A percentile compares a stretch with the other conserved stretches of the same genome.
These are phyloP conservation scores for Xerocomus tenax DNA, from an alignment of 1,284 basidiomycete genomes.

Conservation along the genomic window DNA sequence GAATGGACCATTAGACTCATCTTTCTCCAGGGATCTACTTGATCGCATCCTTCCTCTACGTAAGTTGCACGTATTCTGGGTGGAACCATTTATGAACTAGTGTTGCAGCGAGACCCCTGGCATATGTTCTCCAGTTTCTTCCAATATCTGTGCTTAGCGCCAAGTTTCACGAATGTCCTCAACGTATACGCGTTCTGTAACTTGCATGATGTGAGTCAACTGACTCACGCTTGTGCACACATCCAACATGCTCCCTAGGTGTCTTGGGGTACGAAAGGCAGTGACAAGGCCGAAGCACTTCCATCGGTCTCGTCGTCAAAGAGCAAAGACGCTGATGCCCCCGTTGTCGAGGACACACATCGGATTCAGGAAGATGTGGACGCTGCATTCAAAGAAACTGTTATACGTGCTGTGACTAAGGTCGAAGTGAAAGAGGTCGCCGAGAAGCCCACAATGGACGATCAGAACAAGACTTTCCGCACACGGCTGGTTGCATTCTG, in stretches of 20 bases:
- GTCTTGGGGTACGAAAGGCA: constrained; percentile 93
- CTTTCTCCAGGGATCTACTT: constrained; percentile 64
- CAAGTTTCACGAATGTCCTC: constrained; percentile 88
- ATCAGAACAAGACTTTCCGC: constrained; percentile 90
- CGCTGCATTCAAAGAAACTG: constrained; percentile 88
- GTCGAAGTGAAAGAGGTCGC: constrained; percentile 57
- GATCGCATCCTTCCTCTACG: constrained; percentile 81
- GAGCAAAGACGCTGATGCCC: constrained; percentile 62
- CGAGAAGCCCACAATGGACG: constrained; percentile 85
- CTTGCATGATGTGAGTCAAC: constrained; percentile 66
- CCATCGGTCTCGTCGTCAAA: constrained; percentile 85
- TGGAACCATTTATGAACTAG: constrained; percentile 1
- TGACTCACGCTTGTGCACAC: not conserved
- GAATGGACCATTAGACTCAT: not conserved
- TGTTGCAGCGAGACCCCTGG: constrained; percentile 81
- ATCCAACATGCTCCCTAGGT: constrained; percentile 38
- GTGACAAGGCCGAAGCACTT: constrained; percentile 90
- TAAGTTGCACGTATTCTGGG: constrained; percentile 35
- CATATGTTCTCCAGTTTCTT: constrained; percentile 96
- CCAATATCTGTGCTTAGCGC: constrained; percentile 85
- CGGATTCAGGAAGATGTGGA: constrained; percentile 84
- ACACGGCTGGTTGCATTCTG: constrained; percentile 79
- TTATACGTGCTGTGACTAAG: constrained; percentile 85
- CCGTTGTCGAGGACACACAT: constrained; percentile 76
- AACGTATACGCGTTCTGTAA: constrained; percentile 97